phyloP scores from a whole-genome alignment of 1,284 basidiomycete species.

The Schizophyllum commune region DNA sequence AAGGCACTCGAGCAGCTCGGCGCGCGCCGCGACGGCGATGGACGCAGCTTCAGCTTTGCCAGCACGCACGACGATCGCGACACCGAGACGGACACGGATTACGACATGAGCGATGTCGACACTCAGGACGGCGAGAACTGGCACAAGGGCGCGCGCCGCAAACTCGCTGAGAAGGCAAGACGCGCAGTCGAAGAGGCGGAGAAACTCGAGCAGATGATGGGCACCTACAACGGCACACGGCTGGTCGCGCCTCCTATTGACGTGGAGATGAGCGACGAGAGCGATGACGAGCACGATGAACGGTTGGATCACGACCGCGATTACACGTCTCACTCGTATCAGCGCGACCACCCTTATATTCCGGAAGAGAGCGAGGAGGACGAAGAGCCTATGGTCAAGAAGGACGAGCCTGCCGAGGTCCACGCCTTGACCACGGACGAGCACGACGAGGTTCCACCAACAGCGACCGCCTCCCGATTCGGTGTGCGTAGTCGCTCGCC shows the following conservation, averaged over 20 bases:
- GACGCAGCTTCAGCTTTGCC: slow-evolving; percentile 66
- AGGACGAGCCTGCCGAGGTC: slow-evolving; percentile 12
- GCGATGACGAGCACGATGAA: slow-evolving; percentile 47
- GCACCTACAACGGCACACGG: slow-evolving; percentile 20
- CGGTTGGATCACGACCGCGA: slow-evolving; percentile 20
- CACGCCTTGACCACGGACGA: slow-evolving; percentile 12
- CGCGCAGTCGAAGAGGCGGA: slow-evolving; percentile 49
- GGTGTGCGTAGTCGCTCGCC: slow-evolving; percentile 7
- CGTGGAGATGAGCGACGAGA: slow-evolving; percentile 76
- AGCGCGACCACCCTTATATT: slow-evolving; percentile 46
- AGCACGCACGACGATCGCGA: slow-evolving; percentile 50
- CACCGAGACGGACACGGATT: slow-evolving; percentile 50
- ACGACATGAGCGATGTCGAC: slow-evolving; percentile 36
- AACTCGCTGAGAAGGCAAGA: slow-evolving; percentile 69
- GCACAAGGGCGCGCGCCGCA: slow-evolving; percentile 59
- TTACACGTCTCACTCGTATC: slow-evolving; percentile 27
- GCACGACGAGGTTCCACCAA: slow-evolving; percentile 9
- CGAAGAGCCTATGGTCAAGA: slow-evolving; percentile 17
- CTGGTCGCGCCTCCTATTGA: slow-evolving; percentile 56
- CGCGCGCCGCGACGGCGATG: slow-evolving; percentile 35
- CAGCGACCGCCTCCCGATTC: slow-evolving; percentile 12
- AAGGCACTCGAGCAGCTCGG: slow-evolving; percentile 78
- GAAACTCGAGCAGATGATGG: slow-evolving; percentile 39
- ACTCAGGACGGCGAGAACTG: slow-evolving; percentile 45
- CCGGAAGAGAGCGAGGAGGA: slow-evolving; percentile 60